Percentiles rank a stretch among this genome's conserved stretches.
Conservation (phyloP, 73 alveolate species). For the Tetrahymena elliotti region DNA sequence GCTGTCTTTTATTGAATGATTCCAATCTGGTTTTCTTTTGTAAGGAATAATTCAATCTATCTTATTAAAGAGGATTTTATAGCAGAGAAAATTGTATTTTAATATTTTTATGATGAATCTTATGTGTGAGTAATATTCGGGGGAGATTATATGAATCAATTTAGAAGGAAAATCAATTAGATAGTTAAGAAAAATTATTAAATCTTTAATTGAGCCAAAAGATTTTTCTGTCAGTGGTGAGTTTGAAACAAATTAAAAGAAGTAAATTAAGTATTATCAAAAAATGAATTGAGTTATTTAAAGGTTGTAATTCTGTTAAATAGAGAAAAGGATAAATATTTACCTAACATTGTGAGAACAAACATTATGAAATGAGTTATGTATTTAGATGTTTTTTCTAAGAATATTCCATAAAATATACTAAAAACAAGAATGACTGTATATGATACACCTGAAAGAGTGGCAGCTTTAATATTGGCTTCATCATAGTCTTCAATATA, state of each 20-base stretch:
- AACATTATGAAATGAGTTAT: constrained; percentile 3
- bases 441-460: constrained; percentile 30
- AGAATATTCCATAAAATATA: constrained; percentile 12
- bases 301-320: too few relatives aligned
- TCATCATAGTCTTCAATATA: constrained; percentile 16
- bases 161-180: neutral
- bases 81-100: too few relatives aligned
- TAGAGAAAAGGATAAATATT: neutral
- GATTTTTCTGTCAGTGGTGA: too few relatives aligned
- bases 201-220: neutral
- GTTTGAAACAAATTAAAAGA: too few relatives aligned
- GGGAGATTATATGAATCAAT: neutral
- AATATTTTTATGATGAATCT: too few relatives aligned
- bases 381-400: constrained; percentile 28
- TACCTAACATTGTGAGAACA: constrained; percentile 23
- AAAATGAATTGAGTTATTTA: too few relatives aligned
- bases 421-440: constrained; percentile 22
- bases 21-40: too few relatives aligned
- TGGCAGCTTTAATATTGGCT: constrained; percentile 38
- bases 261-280: too few relatives aligned
- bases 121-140: too few relatives aligned
- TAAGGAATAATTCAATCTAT: too few relatives aligned
- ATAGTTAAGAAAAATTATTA: neutral
- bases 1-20: too few relatives aligned
- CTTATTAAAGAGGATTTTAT: too few relatives aligned